Evolutionary conservation across 177 flowering plant genomes (phyloP).

Genomic region (Viscum album): DNA sequence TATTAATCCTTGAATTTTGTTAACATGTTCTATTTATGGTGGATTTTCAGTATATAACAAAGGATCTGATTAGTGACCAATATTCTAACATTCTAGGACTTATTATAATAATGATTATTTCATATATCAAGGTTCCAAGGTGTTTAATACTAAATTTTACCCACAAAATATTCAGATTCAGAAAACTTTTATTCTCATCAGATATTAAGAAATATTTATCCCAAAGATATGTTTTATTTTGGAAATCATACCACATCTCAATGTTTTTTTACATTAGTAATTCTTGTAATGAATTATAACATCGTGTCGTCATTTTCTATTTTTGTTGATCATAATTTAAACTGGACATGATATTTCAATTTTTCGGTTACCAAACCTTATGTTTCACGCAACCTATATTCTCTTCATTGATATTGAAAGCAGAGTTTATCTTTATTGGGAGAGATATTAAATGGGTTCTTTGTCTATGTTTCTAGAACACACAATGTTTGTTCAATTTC

Average conservation of each 20-base stretch:
- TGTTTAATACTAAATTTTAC: conserved; percentile 85
- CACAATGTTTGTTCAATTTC: no score
- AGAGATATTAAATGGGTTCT: no score
- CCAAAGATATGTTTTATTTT: conserved; percentile 49
- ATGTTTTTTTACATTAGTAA: background rate
- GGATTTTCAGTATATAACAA: conserved; percentile 90
- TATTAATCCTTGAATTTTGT: no score
- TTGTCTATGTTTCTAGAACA: no score
- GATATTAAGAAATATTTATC: conserved; percentile 86
- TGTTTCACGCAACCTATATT: no score
- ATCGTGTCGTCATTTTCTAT: background rate
- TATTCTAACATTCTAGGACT: conserved; percentile 85
- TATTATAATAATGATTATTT: conserved; percentile 85
- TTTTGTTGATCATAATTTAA: no score
- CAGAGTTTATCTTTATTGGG: no score
- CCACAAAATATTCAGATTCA: conserved; percentile 82
- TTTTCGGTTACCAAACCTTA: background rate
- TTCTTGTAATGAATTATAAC: no score
- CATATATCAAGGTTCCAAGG: conserved; percentile 72
- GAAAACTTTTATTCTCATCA: conserved; percentile 98
- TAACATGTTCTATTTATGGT: no score
- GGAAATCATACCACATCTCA: background rate
- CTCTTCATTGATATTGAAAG: no score
- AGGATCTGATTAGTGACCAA: conserved; percentile 97
- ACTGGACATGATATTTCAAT: background rate